Percentiles rank a stretch among this genome's conserved stretches.
Conservation (phyloP, 768 basidiomycete genomes). For the Sutorius australiensis region DNA sequence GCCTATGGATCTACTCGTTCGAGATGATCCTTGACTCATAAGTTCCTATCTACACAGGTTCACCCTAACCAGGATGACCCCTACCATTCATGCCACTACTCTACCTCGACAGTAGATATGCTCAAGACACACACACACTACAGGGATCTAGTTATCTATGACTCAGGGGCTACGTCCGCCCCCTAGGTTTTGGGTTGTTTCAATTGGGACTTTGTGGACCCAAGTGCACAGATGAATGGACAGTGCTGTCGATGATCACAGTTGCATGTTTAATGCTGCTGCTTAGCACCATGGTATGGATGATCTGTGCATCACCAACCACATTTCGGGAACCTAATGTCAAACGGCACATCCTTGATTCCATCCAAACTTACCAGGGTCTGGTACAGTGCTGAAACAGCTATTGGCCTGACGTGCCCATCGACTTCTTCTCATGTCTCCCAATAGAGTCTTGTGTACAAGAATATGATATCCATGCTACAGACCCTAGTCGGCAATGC, state of each 20-base stretch:
- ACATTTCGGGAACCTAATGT: neutral
- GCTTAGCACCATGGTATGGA: conserved; percentile 18
- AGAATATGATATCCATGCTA: conserved; percentile 16
- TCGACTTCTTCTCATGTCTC: conserved; percentile 24
- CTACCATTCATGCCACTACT: too few species aligned
- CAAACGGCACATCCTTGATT: conserved; percentile 16
- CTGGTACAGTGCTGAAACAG: conserved; percentile 17
- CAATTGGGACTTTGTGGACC: too few species aligned
- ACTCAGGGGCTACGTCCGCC: too few species aligned
- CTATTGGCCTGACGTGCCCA: conserved; percentile 14
- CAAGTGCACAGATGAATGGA: too few species aligned
- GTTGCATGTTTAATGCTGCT: conserved; percentile 18
- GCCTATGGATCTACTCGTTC: too few species aligned
- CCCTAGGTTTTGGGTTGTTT: too few species aligned
- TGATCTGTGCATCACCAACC: neutral
- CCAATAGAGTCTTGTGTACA: conserved; percentile 28
- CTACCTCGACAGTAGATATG: too few species aligned
- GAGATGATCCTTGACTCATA: too few species aligned
- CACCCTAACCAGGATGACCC: too few species aligned
- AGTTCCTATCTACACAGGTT: too few species aligned
- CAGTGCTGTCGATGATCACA: conserved; percentile 17
- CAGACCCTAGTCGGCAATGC: conserved; percentile 26
- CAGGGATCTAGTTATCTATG: too few species aligned
- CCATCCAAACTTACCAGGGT: conserved; percentile 19
- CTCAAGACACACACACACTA: too few species aligned